Base-by-base conservation (phyloP, 228 moss, liverwort and hornwort genomes). In the Sphagnum fallax region DNA sequence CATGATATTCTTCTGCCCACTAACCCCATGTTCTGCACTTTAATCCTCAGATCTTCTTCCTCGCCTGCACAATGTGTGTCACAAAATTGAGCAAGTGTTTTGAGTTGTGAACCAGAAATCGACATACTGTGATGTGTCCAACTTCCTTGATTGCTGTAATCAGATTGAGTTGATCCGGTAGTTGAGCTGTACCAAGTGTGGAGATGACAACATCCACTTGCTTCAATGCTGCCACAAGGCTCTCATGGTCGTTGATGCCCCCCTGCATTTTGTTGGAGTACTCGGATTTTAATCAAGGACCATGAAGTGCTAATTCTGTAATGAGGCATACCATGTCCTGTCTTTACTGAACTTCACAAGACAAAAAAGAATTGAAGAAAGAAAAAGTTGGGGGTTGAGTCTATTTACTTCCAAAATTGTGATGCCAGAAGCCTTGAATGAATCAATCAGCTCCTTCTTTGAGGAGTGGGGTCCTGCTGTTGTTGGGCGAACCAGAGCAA, bases 201-300 rank as follows among this genome's bases (percentile, higher is more conserved):
- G 79, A 82, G 48, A 86, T 75, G 5, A 82, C 75, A 4, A 86
- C 71, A 52, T 86, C 79, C 75, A 78, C 82, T 65, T 80, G 77
- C 59, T 80, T 79, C 53, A 80, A 50, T n/a, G 86, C 86, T 14
- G 13, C 61, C 47, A 82, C 70, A 61, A 86, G 53, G 66, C 67
- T 71, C 50, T 66, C 65, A 47, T 73, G 53, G 63, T 85, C 76
- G 6, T 75, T 74, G 13, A 85, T 66, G 70, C 59, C 81, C 76
- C 87, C 80, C 73, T 70, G 78, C 51, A n/a, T 48, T n/a, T 47
- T 63, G 32, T 32, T 32, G 2, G 32, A 32, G 32, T 32, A 32
- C 32, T 32, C 2, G 32, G 32, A 32, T 32, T 32, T 32, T 32
- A 32, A 32, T 32, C 32, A 3, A 32, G 32, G 32, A 32, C 32